These are phyloP conservation scores for Viola odorata DNA, from an alignment of 345 rosid species.

Conservation along the genomic window DNA sequence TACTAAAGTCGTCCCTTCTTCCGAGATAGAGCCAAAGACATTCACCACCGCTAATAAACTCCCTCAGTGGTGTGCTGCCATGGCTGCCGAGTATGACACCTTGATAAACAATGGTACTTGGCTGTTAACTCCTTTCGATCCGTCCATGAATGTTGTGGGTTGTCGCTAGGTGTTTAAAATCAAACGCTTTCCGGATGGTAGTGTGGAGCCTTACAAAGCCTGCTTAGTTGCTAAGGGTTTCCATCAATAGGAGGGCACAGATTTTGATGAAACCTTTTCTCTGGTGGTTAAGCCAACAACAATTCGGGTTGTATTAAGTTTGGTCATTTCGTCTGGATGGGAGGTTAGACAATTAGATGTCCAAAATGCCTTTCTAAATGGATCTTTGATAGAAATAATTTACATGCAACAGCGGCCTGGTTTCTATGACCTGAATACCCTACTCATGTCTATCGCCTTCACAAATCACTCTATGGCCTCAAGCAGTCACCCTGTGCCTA, in stretches of 20 bases:
- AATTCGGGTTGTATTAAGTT: background rate
- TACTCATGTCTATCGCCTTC: too few relatives aligned
- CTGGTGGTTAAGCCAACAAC: background rate
- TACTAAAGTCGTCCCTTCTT: too few relatives aligned
- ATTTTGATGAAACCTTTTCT: background rate
- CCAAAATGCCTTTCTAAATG: background rate
- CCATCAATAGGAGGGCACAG: background rate
- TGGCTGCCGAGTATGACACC: background rate
- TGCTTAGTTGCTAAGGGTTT: background rate
- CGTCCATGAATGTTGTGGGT: background rate
- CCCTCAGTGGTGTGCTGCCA: background rate
- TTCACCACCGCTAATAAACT: background rate
- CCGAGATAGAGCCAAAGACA: background rate
- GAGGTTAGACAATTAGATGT: background rate
- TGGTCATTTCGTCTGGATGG: background rate
- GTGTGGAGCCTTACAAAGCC: background rate
- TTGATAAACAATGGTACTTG: background rate
- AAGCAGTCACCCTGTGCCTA: background rate
- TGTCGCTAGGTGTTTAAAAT: background rate
- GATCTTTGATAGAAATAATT: too few relatives aligned
- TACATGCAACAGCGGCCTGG: too few relatives aligned
- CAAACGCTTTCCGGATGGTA: background rate
- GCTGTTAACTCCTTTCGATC: background rate
- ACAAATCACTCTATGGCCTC: background rate
- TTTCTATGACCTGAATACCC: too few relatives aligned